Evolutionary conservation across 2,329 filamentous ascomycete genomes (phyloP).

Genomic region (Exophiala oligosperma): DNA sequence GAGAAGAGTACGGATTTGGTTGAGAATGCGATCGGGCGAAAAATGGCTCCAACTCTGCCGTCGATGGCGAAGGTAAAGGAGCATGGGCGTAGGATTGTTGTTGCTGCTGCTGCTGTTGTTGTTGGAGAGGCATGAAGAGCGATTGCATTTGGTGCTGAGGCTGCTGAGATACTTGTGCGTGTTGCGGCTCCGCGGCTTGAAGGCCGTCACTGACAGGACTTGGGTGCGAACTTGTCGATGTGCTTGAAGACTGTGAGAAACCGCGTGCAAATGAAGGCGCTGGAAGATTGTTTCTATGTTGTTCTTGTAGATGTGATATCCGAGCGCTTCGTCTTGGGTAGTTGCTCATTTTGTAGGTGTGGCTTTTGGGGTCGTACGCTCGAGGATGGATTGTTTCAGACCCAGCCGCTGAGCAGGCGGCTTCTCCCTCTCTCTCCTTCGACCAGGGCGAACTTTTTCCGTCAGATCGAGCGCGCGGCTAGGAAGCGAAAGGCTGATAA

Average conservation of each 20-base stretch:
- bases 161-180: constrained; percentile 21
- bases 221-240: constrained; percentile 29
- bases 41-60: constrained; percentile 26
- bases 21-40: constrained; percentile 24
- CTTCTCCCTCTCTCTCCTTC: constrained; percentile 9
- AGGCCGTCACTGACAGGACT: constrained; percentile 27
- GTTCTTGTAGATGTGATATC: constrained; percentile 24
- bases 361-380: neutral
- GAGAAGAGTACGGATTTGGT: constrained; percentile 18
- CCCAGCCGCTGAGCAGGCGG: constrained; percentile 24
- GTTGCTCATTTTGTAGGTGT: constrained; percentile 22
- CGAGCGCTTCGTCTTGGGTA: constrained; percentile 27
- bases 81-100: constrained; percentile 21
- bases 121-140: constrained; percentile 24
- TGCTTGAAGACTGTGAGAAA: constrained; percentile 28
- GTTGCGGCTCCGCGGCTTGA: constrained; percentile 20
- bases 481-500: neutral
- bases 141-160: constrained; percentile 22
- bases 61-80: constrained; percentile 30
- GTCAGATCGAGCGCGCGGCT: constrained; percentile 5
- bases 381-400: constrained; percentile 6
- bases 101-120: constrained; percentile 20
- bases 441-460: neutral
- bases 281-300: constrained; percentile 15
- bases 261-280: constrained; percentile 14